Evolutionary conservation across 2,329 filamentous ascomycete species (phyloP).

Genomic region (Fulvia fulva): DNA sequence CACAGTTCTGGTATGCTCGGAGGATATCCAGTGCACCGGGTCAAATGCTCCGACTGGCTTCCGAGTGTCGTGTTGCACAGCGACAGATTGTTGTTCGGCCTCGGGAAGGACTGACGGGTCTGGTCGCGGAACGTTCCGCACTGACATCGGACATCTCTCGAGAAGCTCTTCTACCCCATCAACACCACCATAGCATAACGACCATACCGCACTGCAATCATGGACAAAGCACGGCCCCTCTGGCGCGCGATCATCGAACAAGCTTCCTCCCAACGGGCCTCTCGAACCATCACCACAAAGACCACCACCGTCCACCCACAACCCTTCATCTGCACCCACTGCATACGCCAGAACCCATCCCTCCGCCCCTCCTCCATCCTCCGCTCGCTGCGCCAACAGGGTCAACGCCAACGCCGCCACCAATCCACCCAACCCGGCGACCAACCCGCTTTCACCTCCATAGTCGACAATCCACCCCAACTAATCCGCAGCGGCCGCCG

Average conservation of each 20-base stretch:
- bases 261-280: conserved; percentile 36
- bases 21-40: neutral
- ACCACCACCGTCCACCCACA: conserved; percentile 44
- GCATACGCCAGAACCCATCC: conserved; percentile 42
- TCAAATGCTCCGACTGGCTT: conserved; percentile 46
- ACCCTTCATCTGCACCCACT: conserved; percentile 32
- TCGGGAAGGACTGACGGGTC: neutral
- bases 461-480: conserved; percentile 79
- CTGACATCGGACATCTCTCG: conserved; percentile 34
- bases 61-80: conserved; percentile 34
- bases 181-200: conserved; percentile 55
- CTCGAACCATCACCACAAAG: conserved; percentile 43
- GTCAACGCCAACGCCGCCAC: conserved; percentile 31
- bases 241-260: conserved; percentile 12
- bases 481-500: conserved; percentile 70
- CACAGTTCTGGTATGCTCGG: too few species aligned
- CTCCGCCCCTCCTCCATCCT: conserved; percentile 30
- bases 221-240: conserved; percentile 20
- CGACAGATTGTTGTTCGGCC: neutral
- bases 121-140: conserved; percentile 26
- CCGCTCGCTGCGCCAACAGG: conserved; percentile 36
- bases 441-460: conserved; percentile 74
- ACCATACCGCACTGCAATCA: conserved; percentile 43
- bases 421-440: conserved; percentile 58
- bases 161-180: conserved; percentile 45